Evolutionary conservation across 2,329 filamentous ascomycete species (phyloP).

Genomic region (Venturia pyrina): DNA sequence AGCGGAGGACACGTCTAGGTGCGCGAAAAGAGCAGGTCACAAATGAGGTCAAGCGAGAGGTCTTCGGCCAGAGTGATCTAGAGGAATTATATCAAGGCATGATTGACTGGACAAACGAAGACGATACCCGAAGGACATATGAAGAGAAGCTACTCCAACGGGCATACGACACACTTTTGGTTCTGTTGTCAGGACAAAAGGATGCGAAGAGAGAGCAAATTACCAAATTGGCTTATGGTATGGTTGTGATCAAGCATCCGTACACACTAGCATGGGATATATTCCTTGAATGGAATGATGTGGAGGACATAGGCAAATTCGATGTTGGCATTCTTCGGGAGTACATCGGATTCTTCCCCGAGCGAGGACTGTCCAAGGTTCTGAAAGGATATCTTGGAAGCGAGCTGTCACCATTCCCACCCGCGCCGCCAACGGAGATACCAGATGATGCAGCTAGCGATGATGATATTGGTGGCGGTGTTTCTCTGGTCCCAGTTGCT

Average conservation of each 20-base stretch:
- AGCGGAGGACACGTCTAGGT: constrained; percentile 77
- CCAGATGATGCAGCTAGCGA: constrained; percentile 27
- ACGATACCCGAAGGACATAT: constrained; percentile 70
- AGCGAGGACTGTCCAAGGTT: constrained; percentile 71
- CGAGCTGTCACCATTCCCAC: constrained; percentile 73
- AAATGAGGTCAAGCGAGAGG: constrained; percentile 75
- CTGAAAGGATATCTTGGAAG: constrained; percentile 75
- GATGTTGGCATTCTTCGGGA: constrained; percentile 69
- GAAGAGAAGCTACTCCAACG: constrained; percentile 84
- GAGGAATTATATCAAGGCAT: constrained; percentile 71
- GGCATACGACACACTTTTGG: constrained; percentile 66
- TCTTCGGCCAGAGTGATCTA: constrained; percentile 65
- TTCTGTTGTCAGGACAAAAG: constrained; percentile 60
- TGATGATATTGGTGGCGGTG: constrained; percentile 47
- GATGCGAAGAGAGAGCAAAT: constrained; percentile 60
- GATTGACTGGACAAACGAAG: constrained; percentile 84
- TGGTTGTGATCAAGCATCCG: constrained; percentile 93
- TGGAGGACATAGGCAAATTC: constrained; percentile 60
- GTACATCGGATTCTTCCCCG: constrained; percentile 76
- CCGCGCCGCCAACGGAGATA: constrained; percentile 11
- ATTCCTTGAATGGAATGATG: constrained; percentile 78
- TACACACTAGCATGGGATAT: constrained; percentile 87
- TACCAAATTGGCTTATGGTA: constrained; percentile 69
- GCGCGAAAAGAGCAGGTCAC: constrained; percentile 77
- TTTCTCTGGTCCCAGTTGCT: constrained; percentile 18